These are phyloP conservation scores for Wickerhamomyces kurtzmanii DNA, from an alignment of 805 yeast species.

Conservation along the genomic window DNA sequence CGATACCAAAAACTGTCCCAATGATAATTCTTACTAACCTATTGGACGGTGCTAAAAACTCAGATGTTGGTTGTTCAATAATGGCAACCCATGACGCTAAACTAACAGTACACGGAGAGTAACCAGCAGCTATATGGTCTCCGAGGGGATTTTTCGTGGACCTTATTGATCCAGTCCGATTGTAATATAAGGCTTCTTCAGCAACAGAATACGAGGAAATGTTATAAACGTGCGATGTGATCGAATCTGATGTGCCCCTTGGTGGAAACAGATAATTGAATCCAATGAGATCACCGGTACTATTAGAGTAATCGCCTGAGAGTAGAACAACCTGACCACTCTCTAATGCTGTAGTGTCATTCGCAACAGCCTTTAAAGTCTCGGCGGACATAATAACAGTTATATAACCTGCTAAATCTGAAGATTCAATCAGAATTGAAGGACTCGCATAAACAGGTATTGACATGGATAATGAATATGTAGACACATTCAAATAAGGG, in stretches of 20 bases:
- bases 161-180: conserved; percentile 30
- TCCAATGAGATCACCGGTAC: conserved; percentile 15
- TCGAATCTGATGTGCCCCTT: too few species aligned
- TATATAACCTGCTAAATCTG: conserved; percentile 60
- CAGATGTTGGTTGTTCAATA: conserved; percentile 51
- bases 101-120: conserved; percentile 30
- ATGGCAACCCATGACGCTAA: conserved; percentile 62
- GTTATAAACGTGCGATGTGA: conserved; percentile 19
- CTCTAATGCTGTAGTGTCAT: conserved; percentile 31
- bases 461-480: conserved; percentile 64
- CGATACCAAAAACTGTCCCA: conserved; percentile 73
- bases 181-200: conserved; percentile 22
- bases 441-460: conserved; percentile 65
- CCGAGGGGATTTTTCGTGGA: conserved; percentile 25
- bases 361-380: conserved; percentile 26
- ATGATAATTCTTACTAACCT: conserved; percentile 58
- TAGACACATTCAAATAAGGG: conserved; percentile 39
- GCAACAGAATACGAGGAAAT: conserved; percentile 23
- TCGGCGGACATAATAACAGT: conserved; percentile 46
- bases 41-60: conserved; percentile 53
- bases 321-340: conserved; percentile 21
- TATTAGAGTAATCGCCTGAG: conserved; percentile 15
- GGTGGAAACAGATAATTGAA: conserved; percentile 33
- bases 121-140: conserved; percentile 45
- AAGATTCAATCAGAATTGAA: conserved; percentile 52